These are phyloP conservation scores for Ilyonectria destructans DNA, from an alignment of 2,329 filamentous ascomycete species.

Conservation along the genomic window DNA sequence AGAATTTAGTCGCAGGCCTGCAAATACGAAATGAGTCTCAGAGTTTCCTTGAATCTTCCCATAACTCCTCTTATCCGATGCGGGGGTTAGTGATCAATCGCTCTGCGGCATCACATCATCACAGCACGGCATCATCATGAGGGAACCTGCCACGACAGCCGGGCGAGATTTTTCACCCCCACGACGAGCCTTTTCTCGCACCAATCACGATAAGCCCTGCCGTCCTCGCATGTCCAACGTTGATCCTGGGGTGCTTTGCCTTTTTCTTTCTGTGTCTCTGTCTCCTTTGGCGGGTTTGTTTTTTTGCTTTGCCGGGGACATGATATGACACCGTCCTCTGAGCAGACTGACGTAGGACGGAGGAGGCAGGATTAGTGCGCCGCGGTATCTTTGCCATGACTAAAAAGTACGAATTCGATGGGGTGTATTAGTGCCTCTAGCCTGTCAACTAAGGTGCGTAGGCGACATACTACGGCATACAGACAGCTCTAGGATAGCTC, in stretches of 20 bases:
- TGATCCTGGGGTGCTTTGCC: neutral
- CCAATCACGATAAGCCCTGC: neutral
- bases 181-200: neutral
- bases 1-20: neutral
- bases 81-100: neutral
- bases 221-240: neutral
- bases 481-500: slow-evolving; percentile 4
- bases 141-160: neutral
- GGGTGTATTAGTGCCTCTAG: slow-evolving; percentile 7
- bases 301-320: neutral
- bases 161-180: neutral
- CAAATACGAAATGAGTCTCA: neutral
- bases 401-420: neutral
- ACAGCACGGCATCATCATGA: neutral
- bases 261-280: neutral
- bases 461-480: slow-evolving; percentile 20
- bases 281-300: neutral
- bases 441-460: slow-evolving; percentile 1
- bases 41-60: neutral
- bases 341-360: slow-evolving; percentile 23
- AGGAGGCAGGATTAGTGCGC: neutral
- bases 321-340: slow-evolving; percentile 12
- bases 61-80: neutral
- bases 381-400: neutral
- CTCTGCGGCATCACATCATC: neutral